A percentile compares a stretch with the other conserved stretches of the same genome.
phyloP scores from a whole-genome alignment of 1,284 basidiomycete species.

The Ceratobasidium sp. region DNA sequence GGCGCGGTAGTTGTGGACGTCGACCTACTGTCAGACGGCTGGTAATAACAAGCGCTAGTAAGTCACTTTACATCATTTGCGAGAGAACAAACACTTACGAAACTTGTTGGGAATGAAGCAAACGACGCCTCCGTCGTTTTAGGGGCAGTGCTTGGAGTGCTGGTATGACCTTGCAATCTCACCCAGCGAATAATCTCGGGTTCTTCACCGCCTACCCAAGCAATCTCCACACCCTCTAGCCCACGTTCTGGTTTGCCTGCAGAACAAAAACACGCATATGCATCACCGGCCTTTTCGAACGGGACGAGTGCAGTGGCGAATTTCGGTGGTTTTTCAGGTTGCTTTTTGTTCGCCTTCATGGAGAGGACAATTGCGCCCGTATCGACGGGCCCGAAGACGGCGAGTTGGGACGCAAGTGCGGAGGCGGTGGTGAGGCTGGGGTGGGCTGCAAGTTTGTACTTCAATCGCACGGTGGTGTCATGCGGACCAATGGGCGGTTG shows the following conservation, averaged over 20 bases:
- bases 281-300: slow-evolving; percentile 78
- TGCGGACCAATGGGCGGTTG: slow-evolving; percentile 63
- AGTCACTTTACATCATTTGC: slow-evolving; percentile 29
- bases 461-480: slow-evolving; percentile 80
- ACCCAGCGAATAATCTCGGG: slow-evolving; percentile 82
- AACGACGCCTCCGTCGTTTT: slow-evolving; percentile 47
- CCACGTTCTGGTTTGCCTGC: slow-evolving; percentile 67
- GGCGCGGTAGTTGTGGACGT: slow-evolving; percentile 40
- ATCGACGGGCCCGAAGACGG: slow-evolving; percentile 73
- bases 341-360: slow-evolving; percentile 68
- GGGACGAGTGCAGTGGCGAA: slow-evolving; percentile 77
- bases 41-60: neutral
- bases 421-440: slow-evolving; percentile 68
- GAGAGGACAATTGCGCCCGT: slow-evolving; percentile 73
- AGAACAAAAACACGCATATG: slow-evolving; percentile 77
- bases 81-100: slow-evolving; percentile 61
- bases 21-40: slow-evolving; percentile 34
- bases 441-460: slow-evolving; percentile 70
- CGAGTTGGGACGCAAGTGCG: slow-evolving; percentile 67
- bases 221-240: slow-evolving; percentile 70
- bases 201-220: slow-evolving; percentile 76
- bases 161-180: slow-evolving; percentile 57
- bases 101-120: slow-evolving; percentile 71
- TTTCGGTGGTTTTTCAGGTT: slow-evolving; percentile 67
- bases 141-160: neutral